Evolutionary conservation across 2,329 filamentous ascomycete genomes (phyloP).

Genomic region (Penicillium sp.): DNA sequence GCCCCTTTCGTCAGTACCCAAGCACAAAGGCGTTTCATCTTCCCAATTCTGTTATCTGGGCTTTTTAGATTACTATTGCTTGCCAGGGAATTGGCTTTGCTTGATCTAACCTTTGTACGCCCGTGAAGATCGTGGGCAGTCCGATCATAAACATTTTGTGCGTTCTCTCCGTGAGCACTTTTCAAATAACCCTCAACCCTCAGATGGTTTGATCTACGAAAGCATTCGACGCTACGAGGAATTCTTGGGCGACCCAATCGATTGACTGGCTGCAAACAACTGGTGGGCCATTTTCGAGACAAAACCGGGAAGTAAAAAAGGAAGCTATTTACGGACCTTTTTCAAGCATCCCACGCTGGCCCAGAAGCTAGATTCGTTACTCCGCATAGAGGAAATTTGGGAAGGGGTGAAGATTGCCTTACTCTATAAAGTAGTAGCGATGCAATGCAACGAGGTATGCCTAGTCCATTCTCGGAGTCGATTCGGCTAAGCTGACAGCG

Average conservation of each 20-base stretch:
- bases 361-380: slow-evolving; percentile 6
- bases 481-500: not conserved
- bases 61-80: too few relatives aligned
- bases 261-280: slow-evolving; percentile 5
- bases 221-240: slow-evolving; percentile 7
- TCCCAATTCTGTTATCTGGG: not conserved
- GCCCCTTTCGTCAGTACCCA: not conserved
- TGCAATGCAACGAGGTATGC: slow-evolving; percentile 9
- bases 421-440: slow-evolving; percentile 8
- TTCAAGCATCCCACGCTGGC: not conserved
- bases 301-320: slow-evolving; percentile 6
- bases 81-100: too few relatives aligned
- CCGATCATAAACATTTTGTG: not conserved
- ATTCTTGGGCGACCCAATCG: not conserved
- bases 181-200: slow-evolving; percentile 5
- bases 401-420: slow-evolving; percentile 9
- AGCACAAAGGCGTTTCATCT: not conserved
- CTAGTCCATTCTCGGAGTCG: not conserved
- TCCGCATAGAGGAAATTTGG: slow-evolving; percentile 7
- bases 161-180: slow-evolving; percentile 5
- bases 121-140: not conserved
- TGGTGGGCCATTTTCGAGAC: slow-evolving; percentile 11
- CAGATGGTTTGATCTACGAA: slow-evolving; percentile 11
- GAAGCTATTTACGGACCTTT: slow-evolving; percentile 6
- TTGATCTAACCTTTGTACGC: too few relatives aligned